These are phyloP conservation scores for Pseudogymnoascus sp. DNA, from an alignment of 2,329 filamentous ascomycete species.

Conservation along the genomic window DNA sequence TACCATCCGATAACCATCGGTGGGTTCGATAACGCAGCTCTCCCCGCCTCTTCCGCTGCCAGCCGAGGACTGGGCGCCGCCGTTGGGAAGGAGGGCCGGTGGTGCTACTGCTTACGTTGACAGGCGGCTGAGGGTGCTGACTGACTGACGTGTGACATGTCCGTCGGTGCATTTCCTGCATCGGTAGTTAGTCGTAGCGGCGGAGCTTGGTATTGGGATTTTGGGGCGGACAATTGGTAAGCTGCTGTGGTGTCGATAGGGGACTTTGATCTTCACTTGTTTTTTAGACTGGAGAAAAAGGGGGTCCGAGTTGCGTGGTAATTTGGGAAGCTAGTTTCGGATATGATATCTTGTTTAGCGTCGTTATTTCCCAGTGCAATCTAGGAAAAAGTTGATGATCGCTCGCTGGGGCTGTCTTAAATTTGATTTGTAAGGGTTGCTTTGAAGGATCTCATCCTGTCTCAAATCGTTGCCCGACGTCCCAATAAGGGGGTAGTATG, in stretches of 20 bases:
- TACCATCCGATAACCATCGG: neutral
- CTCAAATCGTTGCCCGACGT: slow-evolving; percentile 2
- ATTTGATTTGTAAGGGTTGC: slow-evolving; percentile 3
- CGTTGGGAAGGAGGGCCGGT: neutral
- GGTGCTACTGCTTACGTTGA: neutral
- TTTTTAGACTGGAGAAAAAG: neutral
- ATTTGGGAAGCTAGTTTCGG: neutral
- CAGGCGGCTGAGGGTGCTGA: neutral
- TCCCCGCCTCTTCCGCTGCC: neutral
- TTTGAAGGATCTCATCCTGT: neutral
- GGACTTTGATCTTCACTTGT: neutral
- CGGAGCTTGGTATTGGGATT: neutral
- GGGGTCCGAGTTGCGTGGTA: neutral
- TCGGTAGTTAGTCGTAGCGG: neutral
- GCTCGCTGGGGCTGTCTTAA: neutral
- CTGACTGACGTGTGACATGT: neutral
- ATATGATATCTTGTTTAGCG: slow-evolving; percentile 7
- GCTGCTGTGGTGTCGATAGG: neutral
- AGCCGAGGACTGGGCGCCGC: neutral
- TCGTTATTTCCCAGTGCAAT: neutral
- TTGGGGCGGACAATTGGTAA: neutral
- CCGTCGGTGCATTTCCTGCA: no score
- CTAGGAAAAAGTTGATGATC: neutral
- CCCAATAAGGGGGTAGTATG: neutral
- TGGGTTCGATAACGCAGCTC: neutral